Percentiles rank a stretch among this genome's conserved stretches.
phyloP scores from a whole-genome alignment of 768 basidiomycete species.

The Serendipita sp. region DNA sequence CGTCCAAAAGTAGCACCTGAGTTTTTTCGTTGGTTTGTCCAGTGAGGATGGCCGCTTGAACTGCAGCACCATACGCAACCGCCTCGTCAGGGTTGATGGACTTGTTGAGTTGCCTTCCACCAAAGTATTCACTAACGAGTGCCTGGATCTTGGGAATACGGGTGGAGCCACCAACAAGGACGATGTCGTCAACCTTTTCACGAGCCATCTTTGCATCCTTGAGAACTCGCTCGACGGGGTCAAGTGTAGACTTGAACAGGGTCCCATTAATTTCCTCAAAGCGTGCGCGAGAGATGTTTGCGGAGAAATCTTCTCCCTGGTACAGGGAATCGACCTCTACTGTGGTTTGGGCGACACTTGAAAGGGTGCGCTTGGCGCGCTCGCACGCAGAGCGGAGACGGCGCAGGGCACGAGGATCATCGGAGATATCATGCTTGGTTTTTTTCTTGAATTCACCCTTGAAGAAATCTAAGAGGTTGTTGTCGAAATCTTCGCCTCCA shows the following conservation, averaged over 20 bases:
- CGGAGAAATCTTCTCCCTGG: constrained; percentile 97
- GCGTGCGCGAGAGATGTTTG: constrained; percentile 97
- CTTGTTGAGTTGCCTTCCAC: constrained; percentile 96
- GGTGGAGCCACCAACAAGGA: constrained; percentile 98
- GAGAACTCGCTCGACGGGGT: constrained; percentile 96
- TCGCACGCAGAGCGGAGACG: constrained; percentile 96
- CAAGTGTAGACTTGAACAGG: constrained; percentile 92
- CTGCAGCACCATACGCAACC: constrained; percentile 98
- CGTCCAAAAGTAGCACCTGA: constrained; percentile 94
- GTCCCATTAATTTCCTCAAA: constrained; percentile 98
- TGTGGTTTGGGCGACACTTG: constrained; percentile 95
- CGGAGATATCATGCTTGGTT: constrained; percentile 91
- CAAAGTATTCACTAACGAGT: constrained; percentile 96
- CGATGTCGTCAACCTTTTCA: constrained; percentile 93
- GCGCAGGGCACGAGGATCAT: constrained; percentile 90
- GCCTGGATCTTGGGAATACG: constrained; percentile 99
- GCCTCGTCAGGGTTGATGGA: constrained; percentile 99
- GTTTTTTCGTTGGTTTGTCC: constrained; percentile 99
- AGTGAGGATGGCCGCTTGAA: constrained; percentile 97
- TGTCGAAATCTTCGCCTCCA: constrained; percentile 99
- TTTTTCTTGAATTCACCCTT: constrained; percentile 99
- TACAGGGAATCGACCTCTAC: constrained; percentile 98
- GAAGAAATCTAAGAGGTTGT: constrained; percentile 95
- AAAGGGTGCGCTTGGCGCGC: constrained; percentile 97
- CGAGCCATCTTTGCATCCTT: constrained; percentile 98